Conservation (phyloP, 1,284 basidiomycete genomes). For the Cutaneotrichosporon spelunceum region DNA sequence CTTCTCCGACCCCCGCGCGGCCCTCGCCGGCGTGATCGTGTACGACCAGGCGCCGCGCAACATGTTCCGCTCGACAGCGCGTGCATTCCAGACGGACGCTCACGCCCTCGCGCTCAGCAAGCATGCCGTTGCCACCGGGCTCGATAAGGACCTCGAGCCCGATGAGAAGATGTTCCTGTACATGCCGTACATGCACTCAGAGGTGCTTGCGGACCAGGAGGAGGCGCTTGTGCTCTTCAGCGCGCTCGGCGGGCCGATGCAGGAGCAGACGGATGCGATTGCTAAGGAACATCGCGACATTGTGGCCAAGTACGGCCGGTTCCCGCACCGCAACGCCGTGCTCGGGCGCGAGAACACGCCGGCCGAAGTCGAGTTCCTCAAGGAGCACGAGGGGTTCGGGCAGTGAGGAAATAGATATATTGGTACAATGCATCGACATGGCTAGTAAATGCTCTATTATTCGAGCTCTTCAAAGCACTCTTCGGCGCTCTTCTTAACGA, state of each 20-base stretch:
- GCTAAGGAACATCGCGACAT: conserved; percentile 12
- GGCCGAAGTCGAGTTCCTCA: conserved; percentile 10
- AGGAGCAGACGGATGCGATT: not conserved
- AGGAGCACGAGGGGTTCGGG: conserved; percentile 1
- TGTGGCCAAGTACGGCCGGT: conserved; percentile 12
- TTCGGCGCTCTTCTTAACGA: conserved; percentile 19
- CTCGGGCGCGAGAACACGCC: conserved; percentile 10
- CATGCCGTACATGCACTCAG: conserved; percentile 16
- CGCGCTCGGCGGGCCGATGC: not conserved
- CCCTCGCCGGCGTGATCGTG: conserved; percentile 10
- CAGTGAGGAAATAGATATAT: conserved; percentile 9
- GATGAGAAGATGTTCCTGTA: conserved; percentile 13
- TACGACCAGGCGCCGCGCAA: conserved; percentile 19
- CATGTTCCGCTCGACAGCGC: conserved; percentile 13
- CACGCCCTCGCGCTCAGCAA: conserved; percentile 7
- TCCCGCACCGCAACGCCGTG: conserved; percentile 14
- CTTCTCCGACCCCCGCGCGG: not conserved
- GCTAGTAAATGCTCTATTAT: not conserved
- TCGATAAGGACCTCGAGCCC: conserved; percentile 1
- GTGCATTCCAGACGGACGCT: conserved; percentile 16
- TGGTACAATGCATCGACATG: not conserved
- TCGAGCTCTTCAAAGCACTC: conserved; percentile 16
- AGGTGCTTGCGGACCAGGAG: conserved; percentile 18
- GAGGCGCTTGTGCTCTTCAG: not conserved
- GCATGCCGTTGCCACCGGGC: conserved; percentile 11